Conservation (phyloP, 2,329 filamentous ascomycete genomes). For the Aspergillus luchuensis region DNA sequence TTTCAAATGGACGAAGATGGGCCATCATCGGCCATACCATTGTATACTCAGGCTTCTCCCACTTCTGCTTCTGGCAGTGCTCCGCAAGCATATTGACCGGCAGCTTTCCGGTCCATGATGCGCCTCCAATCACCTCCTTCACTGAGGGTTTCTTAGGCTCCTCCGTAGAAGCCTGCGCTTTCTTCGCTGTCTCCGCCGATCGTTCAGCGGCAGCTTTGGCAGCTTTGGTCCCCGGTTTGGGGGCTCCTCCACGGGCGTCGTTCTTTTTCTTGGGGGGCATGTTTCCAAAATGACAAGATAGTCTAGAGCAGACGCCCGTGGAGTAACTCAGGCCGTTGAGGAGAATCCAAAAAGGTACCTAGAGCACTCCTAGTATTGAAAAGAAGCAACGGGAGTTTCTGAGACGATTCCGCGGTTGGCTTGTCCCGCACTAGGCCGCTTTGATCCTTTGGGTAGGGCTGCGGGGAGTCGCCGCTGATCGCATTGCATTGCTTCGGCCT, state of each 20-base stretch:
- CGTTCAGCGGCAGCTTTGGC: conserved; percentile 43
- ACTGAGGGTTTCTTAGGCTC: conserved; percentile 62
- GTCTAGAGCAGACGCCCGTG: conserved; percentile 26
- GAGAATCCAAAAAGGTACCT: background rate
- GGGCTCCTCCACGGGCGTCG: conserved; percentile 37
- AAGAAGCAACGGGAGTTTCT: background rate
- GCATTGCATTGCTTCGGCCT: background rate
- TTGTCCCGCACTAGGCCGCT: conserved; percentile 37
- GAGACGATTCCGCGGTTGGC: conserved; percentile 8
- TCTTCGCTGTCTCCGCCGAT: conserved; percentile 34
- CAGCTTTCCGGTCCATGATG: conserved; percentile 96
- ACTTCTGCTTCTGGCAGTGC: conserved; percentile 93
- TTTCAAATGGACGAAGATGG: background rate
- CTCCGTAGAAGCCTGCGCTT: conserved; percentile 39
- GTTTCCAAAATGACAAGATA: conserved; percentile 14
- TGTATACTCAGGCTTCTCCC: conserved; percentile 91
- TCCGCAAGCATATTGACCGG: conserved; percentile 92
- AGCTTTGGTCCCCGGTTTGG: conserved; percentile 45
- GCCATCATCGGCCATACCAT: conserved; percentile 57
- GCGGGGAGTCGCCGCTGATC: conserved; percentile 16
- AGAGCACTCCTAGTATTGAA: background rate
- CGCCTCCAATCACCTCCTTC: conserved; percentile 82
- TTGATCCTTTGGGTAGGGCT: conserved; percentile 14
- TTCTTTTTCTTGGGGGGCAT: conserved; percentile 48
- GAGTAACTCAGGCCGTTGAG: conserved; percentile 14